A percentile compares a stretch with the other conserved stretches of the same genome.
Conservation (phyloP, 2,329 filamentous ascomycete species). For the Penicillium sp. region DNA sequence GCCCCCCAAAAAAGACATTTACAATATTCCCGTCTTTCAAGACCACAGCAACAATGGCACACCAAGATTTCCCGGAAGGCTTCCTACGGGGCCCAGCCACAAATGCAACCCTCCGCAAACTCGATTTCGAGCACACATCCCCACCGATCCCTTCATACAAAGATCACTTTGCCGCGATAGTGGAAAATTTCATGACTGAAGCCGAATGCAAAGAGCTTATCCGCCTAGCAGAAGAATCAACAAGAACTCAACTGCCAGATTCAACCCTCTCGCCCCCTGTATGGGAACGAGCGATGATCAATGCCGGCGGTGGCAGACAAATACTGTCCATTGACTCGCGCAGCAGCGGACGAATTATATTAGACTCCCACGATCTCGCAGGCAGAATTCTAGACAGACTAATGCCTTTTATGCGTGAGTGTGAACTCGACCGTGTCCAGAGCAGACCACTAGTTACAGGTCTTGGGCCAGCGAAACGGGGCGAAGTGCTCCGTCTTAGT, state of each 20-base stretch:
- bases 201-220: conserved; percentile 61
- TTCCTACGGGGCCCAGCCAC: conserved; percentile 36
- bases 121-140: conserved; percentile 54
- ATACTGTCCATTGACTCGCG: conserved; percentile 57
- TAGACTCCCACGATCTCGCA: conserved; percentile 63
- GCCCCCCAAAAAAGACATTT: background rate
- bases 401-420: conserved; percentile 46
- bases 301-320: conserved; percentile 62
- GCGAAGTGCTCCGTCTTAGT: conserved; percentile 37
- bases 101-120: conserved; percentile 47
- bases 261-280: conserved; percentile 28
- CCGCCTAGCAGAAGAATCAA: conserved; percentile 50
- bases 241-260: conserved; percentile 6
- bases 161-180: conserved; percentile 57
- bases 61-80: conserved; percentile 7
- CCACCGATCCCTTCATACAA: conserved; percentile 53
- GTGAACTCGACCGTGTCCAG: conserved; percentile 44
- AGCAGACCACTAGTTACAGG: conserved; percentile 46
- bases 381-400: conserved; percentile 62
- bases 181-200: conserved; percentile 63
- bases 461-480: conserved; percentile 41
- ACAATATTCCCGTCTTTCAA: background rate
- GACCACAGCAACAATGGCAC: background rate
- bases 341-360: conserved; percentile 74
- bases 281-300: conserved; percentile 70